phyloP scores from a whole-genome alignment of 2,329 filamentous ascomycete genomes.

The Colletotrichum zoysiae region DNA sequence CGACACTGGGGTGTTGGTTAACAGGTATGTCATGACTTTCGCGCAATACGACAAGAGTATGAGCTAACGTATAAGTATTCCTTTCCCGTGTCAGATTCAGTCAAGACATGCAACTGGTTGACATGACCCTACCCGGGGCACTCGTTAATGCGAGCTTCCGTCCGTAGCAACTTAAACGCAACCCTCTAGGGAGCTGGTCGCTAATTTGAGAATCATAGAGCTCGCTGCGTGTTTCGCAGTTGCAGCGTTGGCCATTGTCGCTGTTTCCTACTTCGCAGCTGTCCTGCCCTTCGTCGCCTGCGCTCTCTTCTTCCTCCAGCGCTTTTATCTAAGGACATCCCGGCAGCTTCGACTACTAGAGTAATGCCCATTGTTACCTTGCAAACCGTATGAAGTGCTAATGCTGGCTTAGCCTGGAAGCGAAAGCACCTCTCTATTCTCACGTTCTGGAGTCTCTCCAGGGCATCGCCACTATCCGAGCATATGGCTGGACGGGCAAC shows the following conservation, averaged over 20 bases:
- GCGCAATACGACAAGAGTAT: conserved; percentile 20
- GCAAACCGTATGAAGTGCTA: conserved; percentile 64
- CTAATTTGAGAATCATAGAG: conserved; percentile 18
- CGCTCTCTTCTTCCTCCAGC: conserved; percentile 60
- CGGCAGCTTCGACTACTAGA: conserved; percentile 67
- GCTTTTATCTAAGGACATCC: conserved; percentile 67
- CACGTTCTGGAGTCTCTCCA: conserved; percentile 63
- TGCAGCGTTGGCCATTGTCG: conserved; percentile 57
- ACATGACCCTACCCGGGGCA: conserved; percentile 41
- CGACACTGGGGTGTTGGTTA: conserved; percentile 52
- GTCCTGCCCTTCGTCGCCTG: conserved; percentile 57
- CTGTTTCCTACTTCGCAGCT: conserved; percentile 58
- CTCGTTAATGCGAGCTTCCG: conserved; percentile 19
- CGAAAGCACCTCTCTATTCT: conserved; percentile 61
- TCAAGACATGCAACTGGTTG: conserved; percentile 45
- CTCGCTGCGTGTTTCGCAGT: conserved; percentile 56
- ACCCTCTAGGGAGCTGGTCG: conserved; percentile 17
- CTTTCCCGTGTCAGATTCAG: conserved; percentile 44
- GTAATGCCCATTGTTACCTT: conserved; percentile 49
- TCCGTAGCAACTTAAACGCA: conserved; percentile 14
- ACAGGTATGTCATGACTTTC: conserved; percentile 43
- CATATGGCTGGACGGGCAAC: conserved; percentile 60
- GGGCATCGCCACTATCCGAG: conserved; percentile 62
- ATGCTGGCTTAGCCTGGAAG: conserved; percentile 54
- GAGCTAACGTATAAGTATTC: conserved; percentile 3